Conservation (phyloP, 2,329 filamentous ascomycete genomes). For the Cladorrhinum sp. region DNA sequence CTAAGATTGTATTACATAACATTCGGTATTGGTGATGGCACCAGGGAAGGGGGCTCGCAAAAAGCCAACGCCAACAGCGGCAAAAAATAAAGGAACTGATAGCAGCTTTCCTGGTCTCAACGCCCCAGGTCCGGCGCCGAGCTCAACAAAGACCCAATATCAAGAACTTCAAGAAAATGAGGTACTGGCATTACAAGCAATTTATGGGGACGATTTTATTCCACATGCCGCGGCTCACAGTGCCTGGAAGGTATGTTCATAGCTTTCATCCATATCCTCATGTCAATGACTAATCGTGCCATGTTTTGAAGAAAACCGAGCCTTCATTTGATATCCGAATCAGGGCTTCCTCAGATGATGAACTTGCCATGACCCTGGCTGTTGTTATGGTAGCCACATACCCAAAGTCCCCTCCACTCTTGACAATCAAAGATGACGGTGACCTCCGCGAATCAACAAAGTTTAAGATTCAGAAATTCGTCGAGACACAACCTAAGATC, state of each 20-base stretch:
- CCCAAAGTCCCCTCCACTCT: constrained; percentile 74
- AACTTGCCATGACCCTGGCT: constrained; percentile 67
- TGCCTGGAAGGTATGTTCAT: constrained; percentile 74
- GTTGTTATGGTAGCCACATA: constrained; percentile 88
- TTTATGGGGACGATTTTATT: constrained; percentile 86
- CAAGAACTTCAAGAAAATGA: constrained; percentile 85
- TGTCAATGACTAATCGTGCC: constrained; percentile 3
- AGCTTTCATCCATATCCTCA: background rate
- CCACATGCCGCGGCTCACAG: constrained; percentile 66
- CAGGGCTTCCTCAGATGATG: constrained; percentile 68
- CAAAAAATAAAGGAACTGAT: constrained; percentile 42
- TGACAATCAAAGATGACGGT: constrained; percentile 64
- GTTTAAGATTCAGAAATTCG: constrained; percentile 64
- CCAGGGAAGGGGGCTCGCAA: constrained; percentile 36
- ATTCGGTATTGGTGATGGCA: constrained; percentile 42
- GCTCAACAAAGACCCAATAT: constrained; percentile 59
- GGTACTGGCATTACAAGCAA: constrained; percentile 77
- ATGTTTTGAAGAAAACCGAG: constrained; percentile 61
- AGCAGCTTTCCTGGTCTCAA: constrained; percentile 53
- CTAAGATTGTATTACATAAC: background rate
- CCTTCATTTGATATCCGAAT: constrained; percentile 79
- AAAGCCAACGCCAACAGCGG: constrained; percentile 46
- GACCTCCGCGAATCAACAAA: constrained; percentile 67
- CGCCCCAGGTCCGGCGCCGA: constrained; percentile 38
- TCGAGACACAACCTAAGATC: constrained; percentile 56